Base-by-base conservation (phyloP, 345 rosid genomes). In the Citrus sinensis region DNA sequence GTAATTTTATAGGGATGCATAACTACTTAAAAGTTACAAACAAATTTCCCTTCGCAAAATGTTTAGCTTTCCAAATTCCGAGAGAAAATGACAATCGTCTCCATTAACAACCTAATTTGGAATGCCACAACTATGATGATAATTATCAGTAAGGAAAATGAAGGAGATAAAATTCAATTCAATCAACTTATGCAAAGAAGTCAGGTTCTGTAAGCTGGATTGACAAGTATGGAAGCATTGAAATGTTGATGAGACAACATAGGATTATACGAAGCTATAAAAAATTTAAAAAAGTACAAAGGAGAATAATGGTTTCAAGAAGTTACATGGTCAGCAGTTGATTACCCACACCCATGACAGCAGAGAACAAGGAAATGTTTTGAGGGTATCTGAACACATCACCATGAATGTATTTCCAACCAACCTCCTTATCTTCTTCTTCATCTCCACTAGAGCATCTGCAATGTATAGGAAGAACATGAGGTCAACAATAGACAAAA, bases 391-490 rank as follows among this genome's bases (percentile, higher is more conserved):
- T 79, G 75, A 95, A 92, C 54, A 90, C 97, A 68, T 94, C 97
- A 29, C 89, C 91, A 68, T 88, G 94, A 76, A 92, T 39, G 74
- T 89, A 87, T 82, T 93, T 95, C 98, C 97, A 90, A 25, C 91
- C 91, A 61, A 90, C 89, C 74, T 92, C 98, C 69, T 78, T 88
- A 78, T 87, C 90, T 55, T 93, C 98, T 81, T 90, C 98, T 58
- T 90, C 92, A 73, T 91, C 94, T 81, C 88, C 95, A 60, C 71
- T 79, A 4, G 94, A 86, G 81, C 71, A 82, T 78, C 95, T 92
- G 83, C 70, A 78, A 80, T 27, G 37, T 49, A 69, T 14, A 37
- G 32, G 69, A 76, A 58, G 72, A 78, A 74, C 27, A 55, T 68
- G 19, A 74, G 82, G 69, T n/a, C 24, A 73, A 54, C 67, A 59